A percentile compares a stretch with the other conserved stretches of the same genome.
phyloP scores from a whole-genome alignment of 139 green algal species.

The Limnomonas spitsbergensis region DNA sequence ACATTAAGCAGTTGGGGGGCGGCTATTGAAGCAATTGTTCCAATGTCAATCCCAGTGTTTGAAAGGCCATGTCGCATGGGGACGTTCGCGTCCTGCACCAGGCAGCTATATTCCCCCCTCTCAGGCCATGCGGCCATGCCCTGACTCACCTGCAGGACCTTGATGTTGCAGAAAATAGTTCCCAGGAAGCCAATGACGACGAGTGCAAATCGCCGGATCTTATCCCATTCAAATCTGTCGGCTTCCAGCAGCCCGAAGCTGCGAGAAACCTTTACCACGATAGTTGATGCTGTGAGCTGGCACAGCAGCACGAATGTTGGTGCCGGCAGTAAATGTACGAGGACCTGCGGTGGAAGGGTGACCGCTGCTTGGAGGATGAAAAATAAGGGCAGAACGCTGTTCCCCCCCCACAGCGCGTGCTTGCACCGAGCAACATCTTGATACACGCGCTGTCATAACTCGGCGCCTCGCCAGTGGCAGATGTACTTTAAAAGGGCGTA shows the following conservation, averaged over 20 bases:
- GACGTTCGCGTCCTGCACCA: too few relatives aligned
- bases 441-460: background rate
- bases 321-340: constrained; percentile 28
- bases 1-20: too few relatives aligned
- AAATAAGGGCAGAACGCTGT: background rate
- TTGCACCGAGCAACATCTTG: too few relatives aligned
- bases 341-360: constrained; percentile 12
- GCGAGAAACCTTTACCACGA: constrained; percentile 4
- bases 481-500: background rate
- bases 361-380: background rate
- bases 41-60: too few relatives aligned
- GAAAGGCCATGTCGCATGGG: too few relatives aligned
- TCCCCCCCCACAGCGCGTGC: too few relatives aligned
- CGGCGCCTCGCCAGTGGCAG: too few relatives aligned
- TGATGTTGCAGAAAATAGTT: constrained; percentile 45
- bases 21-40: too few relatives aligned
- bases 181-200: constrained; percentile 32
- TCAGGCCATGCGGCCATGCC: too few relatives aligned
- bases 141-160: constrained; percentile 38
- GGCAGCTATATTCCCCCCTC: too few relatives aligned
- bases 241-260: constrained; percentile 11
- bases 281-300: constrained; percentile 23
- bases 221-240: constrained; percentile 21
- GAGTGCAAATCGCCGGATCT: constrained; percentile 31
- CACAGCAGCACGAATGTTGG: constrained; percentile 34